phyloP scores from a whole-genome alignment of 352 stramenopile genomes.

The Phytophthora agathidicida region DNA sequence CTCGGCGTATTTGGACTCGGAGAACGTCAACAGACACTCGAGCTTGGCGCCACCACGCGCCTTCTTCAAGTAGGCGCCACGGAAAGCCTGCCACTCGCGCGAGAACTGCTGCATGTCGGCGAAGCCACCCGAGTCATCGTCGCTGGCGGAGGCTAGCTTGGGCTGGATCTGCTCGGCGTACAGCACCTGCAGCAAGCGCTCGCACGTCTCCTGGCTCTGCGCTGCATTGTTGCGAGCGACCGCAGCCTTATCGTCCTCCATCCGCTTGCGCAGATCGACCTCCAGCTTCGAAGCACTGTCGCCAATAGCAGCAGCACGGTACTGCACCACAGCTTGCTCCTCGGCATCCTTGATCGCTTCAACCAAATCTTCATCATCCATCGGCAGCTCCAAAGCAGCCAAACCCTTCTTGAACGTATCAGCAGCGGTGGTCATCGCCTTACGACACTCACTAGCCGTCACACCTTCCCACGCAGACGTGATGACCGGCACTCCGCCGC shows the following conservation, averaged over 20 bases:
- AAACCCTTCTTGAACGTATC: slow-evolving; percentile 74
- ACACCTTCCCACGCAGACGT: slow-evolving; percentile 88
- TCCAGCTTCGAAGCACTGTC: slow-evolving; percentile 73
- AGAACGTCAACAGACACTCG: slow-evolving; percentile 77
- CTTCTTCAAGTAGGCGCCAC: slow-evolving; percentile 74
- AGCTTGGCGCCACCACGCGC: slow-evolving; percentile 77
- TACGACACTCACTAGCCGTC: slow-evolving; percentile 80
- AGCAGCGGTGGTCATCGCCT: slow-evolving; percentile 64
- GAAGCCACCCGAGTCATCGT: slow-evolving; percentile 58
- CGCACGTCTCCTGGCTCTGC: slow-evolving; percentile 81
- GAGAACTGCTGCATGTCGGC: slow-evolving; percentile 85
- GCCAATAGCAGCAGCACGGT: slow-evolving; percentile 68
- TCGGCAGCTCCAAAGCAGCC: slow-evolving; percentile 60
- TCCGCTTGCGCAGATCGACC: slow-evolving; percentile 63
- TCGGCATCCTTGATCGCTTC: slow-evolving; percentile 64
- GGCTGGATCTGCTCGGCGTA: slow-evolving; percentile 85
- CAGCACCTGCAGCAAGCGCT: slow-evolving; percentile 78
- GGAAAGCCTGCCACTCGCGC: slow-evolving; percentile 72
- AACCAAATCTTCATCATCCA: slow-evolving; percentile 74
- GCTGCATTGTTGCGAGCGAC: slow-evolving; percentile 52
- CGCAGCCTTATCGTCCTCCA: slow-evolving; percentile 69
- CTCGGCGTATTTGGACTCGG: slow-evolving; percentile 80
- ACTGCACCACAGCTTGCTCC: slow-evolving; percentile 55
- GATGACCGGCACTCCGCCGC: slow-evolving; percentile 88
- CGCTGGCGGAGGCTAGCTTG: slow-evolving; percentile 58